These are phyloP conservation scores for Cladosporium halotolerans DNA, from an alignment of 2,329 filamentous ascomycete species.

Conservation along the genomic window DNA sequence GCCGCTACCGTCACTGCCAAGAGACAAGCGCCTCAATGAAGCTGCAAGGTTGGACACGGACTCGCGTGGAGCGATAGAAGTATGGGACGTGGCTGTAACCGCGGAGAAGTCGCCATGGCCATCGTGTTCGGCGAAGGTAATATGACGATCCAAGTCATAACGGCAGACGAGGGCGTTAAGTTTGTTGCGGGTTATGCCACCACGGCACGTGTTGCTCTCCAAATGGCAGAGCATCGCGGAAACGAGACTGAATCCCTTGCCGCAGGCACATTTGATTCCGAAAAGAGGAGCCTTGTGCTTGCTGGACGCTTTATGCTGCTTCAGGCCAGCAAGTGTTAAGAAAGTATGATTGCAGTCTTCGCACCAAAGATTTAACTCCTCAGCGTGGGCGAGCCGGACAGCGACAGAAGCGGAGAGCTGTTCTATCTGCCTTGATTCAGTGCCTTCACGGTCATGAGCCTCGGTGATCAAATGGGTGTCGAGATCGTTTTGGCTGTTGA, in stretches of 20 bases:
- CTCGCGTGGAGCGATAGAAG: not conserved
- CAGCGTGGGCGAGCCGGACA: not conserved
- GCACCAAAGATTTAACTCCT: constrained; percentile 15
- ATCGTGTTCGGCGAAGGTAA: constrained; percentile 7
- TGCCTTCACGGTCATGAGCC: constrained; percentile 2
- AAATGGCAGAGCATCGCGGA: constrained; percentile 16
- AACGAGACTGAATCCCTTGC: constrained; percentile 10
- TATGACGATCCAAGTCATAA: constrained; percentile 13
- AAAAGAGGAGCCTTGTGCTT: constrained; percentile 15
- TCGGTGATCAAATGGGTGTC: constrained; percentile 11
- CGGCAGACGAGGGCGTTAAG: constrained; percentile 13
- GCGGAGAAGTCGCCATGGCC: not conserved
- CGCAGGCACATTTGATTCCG: constrained; percentile 15
- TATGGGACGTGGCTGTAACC: not conserved
- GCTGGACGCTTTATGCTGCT: constrained; percentile 15
- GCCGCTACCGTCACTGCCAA: not conserved
- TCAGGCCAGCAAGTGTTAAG: not conserved
- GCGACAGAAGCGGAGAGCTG: not conserved
- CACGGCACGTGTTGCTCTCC: constrained; percentile 15
- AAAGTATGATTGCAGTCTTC: constrained; percentile 14
- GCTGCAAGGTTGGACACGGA: not conserved
- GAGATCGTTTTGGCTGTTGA: constrained; percentile 11
- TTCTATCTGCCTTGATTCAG: not conserved
- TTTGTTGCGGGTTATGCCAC: constrained; percentile 15
- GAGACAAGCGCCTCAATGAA: not conserved